A percentile compares a stretch with the other conserved stretches of the same genome.
Conservation (phyloP, 75 land plant species). For the Cunninghamia lanceolata region DNA sequence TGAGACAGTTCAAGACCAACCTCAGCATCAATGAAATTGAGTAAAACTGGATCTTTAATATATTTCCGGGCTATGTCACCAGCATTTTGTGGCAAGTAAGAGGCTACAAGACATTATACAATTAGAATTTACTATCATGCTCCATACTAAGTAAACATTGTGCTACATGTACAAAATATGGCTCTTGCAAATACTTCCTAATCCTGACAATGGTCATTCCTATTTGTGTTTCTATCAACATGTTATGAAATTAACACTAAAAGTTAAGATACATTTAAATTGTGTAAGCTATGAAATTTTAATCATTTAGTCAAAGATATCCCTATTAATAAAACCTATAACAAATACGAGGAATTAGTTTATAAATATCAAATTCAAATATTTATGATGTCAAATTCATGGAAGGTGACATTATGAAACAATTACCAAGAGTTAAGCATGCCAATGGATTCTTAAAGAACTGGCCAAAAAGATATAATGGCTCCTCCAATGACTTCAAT, state of each 20-base stretch:
- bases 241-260: neutral
- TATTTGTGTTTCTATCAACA: conserved; percentile 6
- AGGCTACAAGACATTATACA: conserved; percentile 52
- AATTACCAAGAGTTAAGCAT: conserved; percentile 92
- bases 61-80: conserved; percentile 89
- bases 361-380: neutral
- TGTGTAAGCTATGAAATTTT: neutral
- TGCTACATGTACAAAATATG: neutral
- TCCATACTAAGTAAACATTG: neutral
- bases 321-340: too few relatives aligned
- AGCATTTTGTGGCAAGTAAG: conserved; percentile 96
- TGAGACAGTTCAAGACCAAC: conserved; percentile 26
- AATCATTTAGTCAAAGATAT: neutral
- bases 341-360: neutral
- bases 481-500: conserved; percentile 95
- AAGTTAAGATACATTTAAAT: neutral
- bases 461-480: conserved; percentile 94
- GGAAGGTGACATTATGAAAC: neutral
- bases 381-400: neutral
- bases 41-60: conserved; percentile 80
- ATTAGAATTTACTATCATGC: neutral
- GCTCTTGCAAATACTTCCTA: neutral
- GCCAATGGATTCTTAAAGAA: conserved; percentile 90
- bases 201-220: neutral
- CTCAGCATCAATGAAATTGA: conserved; percentile 97